Evolutionary conservation across 192 early-diverging fungal genomes (phyloP).

Genomic region (Globomyces pollinis-pini): DNA sequence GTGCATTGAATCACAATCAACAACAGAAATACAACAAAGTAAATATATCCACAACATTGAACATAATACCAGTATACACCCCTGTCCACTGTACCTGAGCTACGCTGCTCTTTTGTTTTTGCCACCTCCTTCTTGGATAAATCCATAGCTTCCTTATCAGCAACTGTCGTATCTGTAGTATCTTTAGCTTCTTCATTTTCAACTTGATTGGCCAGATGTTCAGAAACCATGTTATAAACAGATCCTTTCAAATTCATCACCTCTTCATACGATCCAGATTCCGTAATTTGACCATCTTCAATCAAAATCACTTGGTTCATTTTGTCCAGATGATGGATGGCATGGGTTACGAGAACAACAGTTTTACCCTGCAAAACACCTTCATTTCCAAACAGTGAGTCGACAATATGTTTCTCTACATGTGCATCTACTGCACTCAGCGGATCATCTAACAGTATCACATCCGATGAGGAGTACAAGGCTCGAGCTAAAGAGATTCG

Average conservation of each 20-base stretch:
- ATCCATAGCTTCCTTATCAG: slow-evolving; percentile 17
- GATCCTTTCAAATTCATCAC: slow-evolving; percentile 28
- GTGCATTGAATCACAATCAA: slow-evolving; percentile 35
- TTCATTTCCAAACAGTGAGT: slow-evolving; percentile 62
- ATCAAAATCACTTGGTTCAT: slow-evolving; percentile 18
- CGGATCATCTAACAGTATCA: slow-evolving; percentile 66
- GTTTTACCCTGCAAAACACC: slow-evolving; percentile 65
- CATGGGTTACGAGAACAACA: slow-evolving; percentile 70
- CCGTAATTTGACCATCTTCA: slow-evolving; percentile 8
- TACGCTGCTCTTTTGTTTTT: slow-evolving; percentile 73
- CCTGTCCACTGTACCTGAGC: slow-evolving; percentile 55
- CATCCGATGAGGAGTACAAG: background rate
- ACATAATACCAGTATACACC: slow-evolving; percentile 56
- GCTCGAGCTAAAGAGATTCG: slow-evolving; percentile 33
- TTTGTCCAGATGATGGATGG: slow-evolving; percentile 4
- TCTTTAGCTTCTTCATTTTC: slow-evolving; percentile 24
- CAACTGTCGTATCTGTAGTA: slow-evolving; percentile 1
- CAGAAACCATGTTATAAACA: slow-evolving; percentile 49
- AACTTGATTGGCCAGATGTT: slow-evolving; percentile 8
- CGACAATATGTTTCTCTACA: slow-evolving; percentile 71
- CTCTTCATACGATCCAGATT: slow-evolving; percentile 14
- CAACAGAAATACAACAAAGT: slow-evolving; percentile 19
- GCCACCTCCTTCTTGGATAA: too few relatives aligned
- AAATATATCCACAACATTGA: slow-evolving; percentile 28
- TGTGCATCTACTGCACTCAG: slow-evolving; percentile 84